phyloP scores from a whole-genome alignment of 2,329 filamentous ascomycete species.

The Chrysoporthe deuterocubensis region DNA sequence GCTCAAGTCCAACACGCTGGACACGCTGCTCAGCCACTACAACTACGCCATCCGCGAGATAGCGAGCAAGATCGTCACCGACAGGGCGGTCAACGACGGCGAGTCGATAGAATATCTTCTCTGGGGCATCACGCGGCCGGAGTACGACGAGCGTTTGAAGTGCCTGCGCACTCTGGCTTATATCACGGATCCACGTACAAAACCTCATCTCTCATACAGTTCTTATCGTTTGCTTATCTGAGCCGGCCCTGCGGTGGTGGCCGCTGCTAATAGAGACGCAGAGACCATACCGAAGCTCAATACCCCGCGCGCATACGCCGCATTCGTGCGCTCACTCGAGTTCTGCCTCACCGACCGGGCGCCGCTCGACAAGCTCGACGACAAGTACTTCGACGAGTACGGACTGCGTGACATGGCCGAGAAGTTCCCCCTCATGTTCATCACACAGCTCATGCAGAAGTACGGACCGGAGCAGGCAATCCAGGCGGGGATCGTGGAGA shows the following conservation, averaged over 20 bases:
- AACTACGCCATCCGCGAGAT: slow-evolving; percentile 75
- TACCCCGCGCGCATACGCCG: slow-evolving; percentile 55
- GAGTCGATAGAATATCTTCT: slow-evolving; percentile 55
- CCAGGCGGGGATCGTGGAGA: slow-evolving; percentile 68
- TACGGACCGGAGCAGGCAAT: slow-evolving; percentile 62
- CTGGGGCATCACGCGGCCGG: slow-evolving; percentile 60
- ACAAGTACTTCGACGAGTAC: slow-evolving; percentile 66
- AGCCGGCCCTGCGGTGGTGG: background rate
- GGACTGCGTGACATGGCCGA: slow-evolving; percentile 65
- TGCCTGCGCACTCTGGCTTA: slow-evolving; percentile 61
- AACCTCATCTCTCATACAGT: slow-evolving; percentile 28
- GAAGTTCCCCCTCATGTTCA: slow-evolving; percentile 62
- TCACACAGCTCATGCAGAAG: slow-evolving; percentile 62
- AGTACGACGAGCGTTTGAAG: slow-evolving; percentile 62
- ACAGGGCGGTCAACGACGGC: slow-evolving; percentile 62
- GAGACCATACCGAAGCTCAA: slow-evolving; percentile 54
- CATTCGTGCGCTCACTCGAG: slow-evolving; percentile 64
- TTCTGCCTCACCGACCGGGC: slow-evolving; percentile 54
- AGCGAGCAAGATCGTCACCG: slow-evolving; percentile 62
- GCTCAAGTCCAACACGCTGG: slow-evolving; percentile 66
- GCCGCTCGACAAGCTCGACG: slow-evolving; percentile 55
- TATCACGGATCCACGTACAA: slow-evolving; percentile 54
- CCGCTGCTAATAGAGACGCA: slow-evolving; percentile 31
- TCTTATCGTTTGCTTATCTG: slow-evolving; percentile 1
- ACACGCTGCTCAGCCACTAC: slow-evolving; percentile 70